Base-by-base conservation (phyloP, 805 yeast species). In the Cyberlindnera subsufficiens region DNA sequence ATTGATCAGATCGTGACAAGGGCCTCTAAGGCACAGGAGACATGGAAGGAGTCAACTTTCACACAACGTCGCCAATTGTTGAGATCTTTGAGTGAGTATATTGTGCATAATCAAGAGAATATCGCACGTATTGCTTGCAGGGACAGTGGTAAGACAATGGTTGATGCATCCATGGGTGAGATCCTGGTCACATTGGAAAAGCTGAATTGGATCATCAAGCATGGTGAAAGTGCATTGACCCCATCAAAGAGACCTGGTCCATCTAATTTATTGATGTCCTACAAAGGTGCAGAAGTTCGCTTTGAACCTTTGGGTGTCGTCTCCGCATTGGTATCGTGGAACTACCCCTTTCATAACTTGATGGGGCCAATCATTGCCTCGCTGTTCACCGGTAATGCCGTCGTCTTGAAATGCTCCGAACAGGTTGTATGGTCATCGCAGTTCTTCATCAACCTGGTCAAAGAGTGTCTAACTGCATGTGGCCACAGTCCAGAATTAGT, bases 81-180 rank as follows among this genome's bases (percentile, higher is more conserved):
- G 47, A 68, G 74, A 35, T 82, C 96, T 1, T 69, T 93, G 42
- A 74, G 77, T 49, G 75, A 82, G 44, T 90, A 74, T 61, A 77
- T 93, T 42, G 61, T 85, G 40, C 81, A 80, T 38, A 81, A 93
- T 61, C 99, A 93, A 62, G 90, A 83, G 43, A 78, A 80, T 39
- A 77, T 93, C 38, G 96, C 96, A 3, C 72, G 95, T 37, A 84
- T 93, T 8, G 97, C 98, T 0, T 93, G 98, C 61, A 73, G 99
- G 51, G 99, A 93, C 58, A 84, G 96, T 16, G 99, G 99, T 27
- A 93, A 93, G 61, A 90, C 98, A 1, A 82, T 86, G 82, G 69
- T 93, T 34, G 98, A 93, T 66, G 98, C 98, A 3, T 82, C 93
- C 37, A 83, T 87, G 89, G 97, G 97, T 39, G 96, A 91, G 65